Evolutionary conservation across 2,329 filamentous ascomycete species (phyloP), one percentile per base, ranked within the genome.

Genomic region (Clarireedia monteithiana): DNA sequence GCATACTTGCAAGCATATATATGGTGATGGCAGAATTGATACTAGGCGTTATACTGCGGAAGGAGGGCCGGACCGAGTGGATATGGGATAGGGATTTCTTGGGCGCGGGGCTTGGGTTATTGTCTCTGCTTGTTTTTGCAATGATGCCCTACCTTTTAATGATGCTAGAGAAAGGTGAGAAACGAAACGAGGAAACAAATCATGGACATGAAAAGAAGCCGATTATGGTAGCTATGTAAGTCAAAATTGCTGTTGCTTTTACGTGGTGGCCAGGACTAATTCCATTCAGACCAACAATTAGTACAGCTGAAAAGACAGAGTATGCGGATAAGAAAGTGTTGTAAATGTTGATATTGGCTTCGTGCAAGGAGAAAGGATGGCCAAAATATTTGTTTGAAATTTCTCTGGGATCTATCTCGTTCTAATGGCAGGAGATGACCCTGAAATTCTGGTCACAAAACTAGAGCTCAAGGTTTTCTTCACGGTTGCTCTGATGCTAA

Each of bases 131-230:
- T 1, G 27, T 58, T 10, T 66, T 65, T 58, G 61, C 55, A 20
- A n/a, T 60, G 48, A 68, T 69, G 65, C 66, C 65, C 27, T 53
- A 52, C 30, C 12, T 63, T 46, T 39, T 64, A 47, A 68, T 68
- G 67, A 34, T 62, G 51, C 52, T 71, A 58, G 46, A 67, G 60
- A 61, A 66, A 67, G 36, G 65, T 63, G 20, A 68, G 15, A 15
- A 6, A n/a, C 44, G 14, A 66, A 53, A 67, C 65, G 30, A 45
- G 26, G 55, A 68, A 53, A 54, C 56, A n/a, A 40, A 26, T 24
- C 64, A 62, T 68, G 71, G 6, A 62, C 56, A 63, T 58, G 60
- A 53, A 48, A 59, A 59, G 38, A 64, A 64, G 56, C 23, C 40
- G 6, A 49, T 62, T 39, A 30, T 24, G 14, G 42, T 23, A 40